Evolutionary conservation across 257 asterid genomes (phyloP).

Genomic region (Perilla frutescens): DNA sequence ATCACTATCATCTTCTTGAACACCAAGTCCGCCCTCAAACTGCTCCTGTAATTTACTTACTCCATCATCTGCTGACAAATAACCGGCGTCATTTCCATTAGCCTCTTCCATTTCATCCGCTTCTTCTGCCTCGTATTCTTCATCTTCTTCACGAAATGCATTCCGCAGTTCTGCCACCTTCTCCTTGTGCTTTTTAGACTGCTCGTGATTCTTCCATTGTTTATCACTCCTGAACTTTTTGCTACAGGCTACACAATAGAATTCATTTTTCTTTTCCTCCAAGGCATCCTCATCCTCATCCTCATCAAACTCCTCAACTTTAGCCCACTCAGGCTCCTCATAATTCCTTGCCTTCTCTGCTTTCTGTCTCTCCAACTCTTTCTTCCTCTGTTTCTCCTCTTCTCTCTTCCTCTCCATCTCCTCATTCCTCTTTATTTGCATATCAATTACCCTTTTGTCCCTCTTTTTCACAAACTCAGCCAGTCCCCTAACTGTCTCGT

Average conservation of each 20-base stretch:
- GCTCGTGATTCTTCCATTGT: constrained; percentile 98
- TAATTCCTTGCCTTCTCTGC: constrained; percentile 76
- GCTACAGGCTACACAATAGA: constrained; percentile 88
- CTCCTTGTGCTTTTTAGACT: constrained; percentile 95
- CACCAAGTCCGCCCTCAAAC: constrained; percentile 47
- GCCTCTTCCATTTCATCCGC: constrained; percentile 44
- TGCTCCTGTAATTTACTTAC: constrained; percentile 56
- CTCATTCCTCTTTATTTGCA: constrained; percentile 85
- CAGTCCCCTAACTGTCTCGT: constrained; percentile 89
- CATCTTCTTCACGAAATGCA: constrained; percentile 74
- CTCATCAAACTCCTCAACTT: constrained; percentile 69
- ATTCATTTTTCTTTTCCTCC: constrained; percentile 68
- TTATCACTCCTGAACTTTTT: constrained; percentile 95
- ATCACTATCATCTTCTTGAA: constrained; percentile 49
- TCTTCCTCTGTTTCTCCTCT: constrained; percentile 75
- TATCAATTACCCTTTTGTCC: constrained; percentile 93
- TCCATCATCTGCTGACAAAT: constrained; percentile 64
- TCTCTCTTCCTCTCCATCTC: constrained; percentile 82
- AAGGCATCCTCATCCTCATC: constrained; percentile 56
- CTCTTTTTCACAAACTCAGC: constrained; percentile 92
- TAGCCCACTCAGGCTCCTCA: constrained; percentile 89
- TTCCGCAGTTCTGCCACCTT: constrained; percentile 81
- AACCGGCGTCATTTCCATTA: constrained; percentile 42
- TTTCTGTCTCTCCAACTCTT: constrained; percentile 81
- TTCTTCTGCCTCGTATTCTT: constrained; percentile 50